phyloP scores from a whole-genome alignment of 2,329 filamentous ascomycete species.

The Apiospora phragmitis region DNA sequence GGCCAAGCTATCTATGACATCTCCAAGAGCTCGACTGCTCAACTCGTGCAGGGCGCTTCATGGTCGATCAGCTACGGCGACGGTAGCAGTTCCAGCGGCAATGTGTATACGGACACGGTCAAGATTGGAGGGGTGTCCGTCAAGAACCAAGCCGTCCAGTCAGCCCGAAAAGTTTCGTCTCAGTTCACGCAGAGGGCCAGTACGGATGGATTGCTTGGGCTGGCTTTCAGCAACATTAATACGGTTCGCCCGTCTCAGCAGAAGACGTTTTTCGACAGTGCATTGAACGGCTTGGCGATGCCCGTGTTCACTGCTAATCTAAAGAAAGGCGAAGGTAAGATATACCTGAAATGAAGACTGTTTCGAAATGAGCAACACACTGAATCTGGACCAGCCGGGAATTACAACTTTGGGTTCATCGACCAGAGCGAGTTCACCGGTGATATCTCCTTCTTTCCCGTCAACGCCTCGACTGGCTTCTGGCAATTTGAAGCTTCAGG shows the following conservation, averaged over 20 bases:
- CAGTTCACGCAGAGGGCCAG: constrained; percentile 54
- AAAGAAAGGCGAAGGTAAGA: constrained; percentile 19
- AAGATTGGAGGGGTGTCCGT: constrained; percentile 62
- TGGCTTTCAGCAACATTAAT: constrained; percentile 66
- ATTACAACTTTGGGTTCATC: constrained; percentile 73
- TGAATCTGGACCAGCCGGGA: constrained; percentile 49
- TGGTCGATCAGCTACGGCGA: constrained; percentile 75
- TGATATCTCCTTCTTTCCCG: constrained; percentile 58
- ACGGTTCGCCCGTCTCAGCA: constrained; percentile 57
- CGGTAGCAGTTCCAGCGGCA: constrained; percentile 63
- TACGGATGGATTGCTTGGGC: constrained; percentile 66
- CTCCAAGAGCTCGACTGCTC: constrained; percentile 60
- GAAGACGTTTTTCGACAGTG: constrained; percentile 67
- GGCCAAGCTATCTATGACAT: constrained; percentile 61
- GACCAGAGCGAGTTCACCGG: constrained; percentile 59
- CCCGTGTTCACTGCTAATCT: constrained; percentile 36
- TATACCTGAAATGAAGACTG: constrained; percentile 38
- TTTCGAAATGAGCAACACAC: constrained; percentile 67
- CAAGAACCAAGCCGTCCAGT: constrained; percentile 64
- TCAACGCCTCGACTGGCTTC: constrained; percentile 67
- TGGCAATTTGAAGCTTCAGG: constrained; percentile 65
- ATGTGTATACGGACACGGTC: constrained; percentile 64
- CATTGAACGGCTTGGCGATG: constrained; percentile 53
- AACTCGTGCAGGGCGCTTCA: constrained; percentile 44
- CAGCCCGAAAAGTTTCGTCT: constrained; percentile 58